A percentile compares a stretch with the other conserved stretches of the same genome.
phyloP scores from a whole-genome alignment of 1,284 basidiomycete genomes.

The Ceratobasidium theobromae region DNA sequence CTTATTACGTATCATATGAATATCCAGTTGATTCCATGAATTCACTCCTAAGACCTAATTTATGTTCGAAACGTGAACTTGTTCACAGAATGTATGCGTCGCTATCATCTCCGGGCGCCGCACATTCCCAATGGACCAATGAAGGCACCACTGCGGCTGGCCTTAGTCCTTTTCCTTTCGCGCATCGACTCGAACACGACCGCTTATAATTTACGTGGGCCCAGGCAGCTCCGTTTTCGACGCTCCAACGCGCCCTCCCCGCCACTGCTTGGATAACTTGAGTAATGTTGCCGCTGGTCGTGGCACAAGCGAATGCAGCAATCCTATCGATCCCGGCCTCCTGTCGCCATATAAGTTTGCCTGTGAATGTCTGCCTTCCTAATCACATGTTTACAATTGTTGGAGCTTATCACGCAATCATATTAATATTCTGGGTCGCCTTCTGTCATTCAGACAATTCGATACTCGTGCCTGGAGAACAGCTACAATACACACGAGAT shows the following conservation, averaged over 20 bases:
- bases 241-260: constrained; percentile 36
- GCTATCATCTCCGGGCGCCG: constrained; percentile 85
- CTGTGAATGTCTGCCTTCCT: too few species aligned
- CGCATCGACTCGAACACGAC: constrained; percentile 87
- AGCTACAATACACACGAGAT: constrained; percentile 78
- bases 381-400: too few species aligned
- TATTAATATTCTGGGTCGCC: too few species aligned
- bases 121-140: constrained; percentile 84
- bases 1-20: constrained; percentile 75
- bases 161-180: constrained; percentile 88
- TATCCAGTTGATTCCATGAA: constrained; percentile 89
- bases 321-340: constrained; percentile 83
- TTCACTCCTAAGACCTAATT: constrained; percentile 78
- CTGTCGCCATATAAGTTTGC: constrained; percentile 95
- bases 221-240: constrained; percentile 34
- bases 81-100: background rate
- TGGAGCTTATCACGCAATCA: too few species aligned
- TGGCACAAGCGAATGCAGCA: constrained; percentile 68
- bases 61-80: constrained; percentile 1
- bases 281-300: constrained; percentile 72
- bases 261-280: constrained; percentile 60
- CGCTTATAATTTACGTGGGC: constrained; percentile 45
- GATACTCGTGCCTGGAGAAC: constrained; percentile 62
- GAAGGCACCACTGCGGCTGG: constrained; percentile 73
- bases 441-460: constrained; percentile 66